Evolutionary conservation across 2,329 filamentous ascomycete species (phyloP), one percentile per base, ranked within the genome.

Genomic region (Epichloe uncinata): DNA sequence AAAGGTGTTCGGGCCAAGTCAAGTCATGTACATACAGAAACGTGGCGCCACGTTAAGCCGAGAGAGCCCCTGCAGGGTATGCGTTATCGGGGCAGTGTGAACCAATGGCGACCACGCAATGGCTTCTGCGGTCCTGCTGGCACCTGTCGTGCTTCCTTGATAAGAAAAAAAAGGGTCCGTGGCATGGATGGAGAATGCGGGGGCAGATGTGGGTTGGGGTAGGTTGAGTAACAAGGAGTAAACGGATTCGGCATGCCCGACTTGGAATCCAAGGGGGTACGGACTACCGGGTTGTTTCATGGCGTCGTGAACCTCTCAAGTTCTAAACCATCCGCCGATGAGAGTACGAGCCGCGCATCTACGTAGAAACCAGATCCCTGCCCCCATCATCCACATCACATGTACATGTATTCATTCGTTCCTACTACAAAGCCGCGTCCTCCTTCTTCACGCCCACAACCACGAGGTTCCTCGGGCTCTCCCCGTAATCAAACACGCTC

Each of bases 391-490:
- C 26, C 26, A 30, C 26, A 30, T 22, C 5, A 7, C 22, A 42
- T 42, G n/a, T n/a, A n/a, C n/a, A n/a, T n/a, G n/a, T n/a, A n/a
- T n/a, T n/a, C n/a, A n/a, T n/a, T n/a, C n/a, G n/a, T n/a, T n/a
- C n/a, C n/a, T n/a, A 3, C 40, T 41, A 12, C 4, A 12, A 33
- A 4, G 8, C n/a, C n/a, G n/a, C 20, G 35, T 48, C 15, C 15
- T 43, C 13, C 40, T 52, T 79, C 70, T 95, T 96, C 46, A 97
- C 76, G 0, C 91, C 93, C 33, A 97, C 90, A 4, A 98, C 85
- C 2, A 95, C 91, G 60, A 97, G 66, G 66, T 98, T 97, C 54
- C 93, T 75, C 45, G 93, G 93, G 63, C 89, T 95, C 62, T 85
- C 69, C 37, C 69, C 71, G 65, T 95, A 96, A 57, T 95, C 88